Percentiles rank a stretch among this genome's conserved stretches.
Conservation (phyloP, 2,329 filamentous ascomycete species). For the Aspergillus pseudoviridinutans region DNA sequence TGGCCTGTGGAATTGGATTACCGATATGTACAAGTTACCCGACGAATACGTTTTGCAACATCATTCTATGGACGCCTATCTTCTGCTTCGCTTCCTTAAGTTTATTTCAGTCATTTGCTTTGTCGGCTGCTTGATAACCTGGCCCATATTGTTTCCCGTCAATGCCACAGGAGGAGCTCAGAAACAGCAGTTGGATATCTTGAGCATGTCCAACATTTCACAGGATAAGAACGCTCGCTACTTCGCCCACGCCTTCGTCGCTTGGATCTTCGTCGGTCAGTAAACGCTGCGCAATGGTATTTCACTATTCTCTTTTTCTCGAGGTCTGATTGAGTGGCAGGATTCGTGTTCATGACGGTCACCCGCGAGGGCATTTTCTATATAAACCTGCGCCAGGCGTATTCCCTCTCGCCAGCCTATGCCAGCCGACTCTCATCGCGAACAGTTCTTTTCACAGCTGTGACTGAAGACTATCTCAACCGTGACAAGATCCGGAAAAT, state of each 20-base stretch:
- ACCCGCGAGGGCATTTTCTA: slow-evolving; percentile 87
- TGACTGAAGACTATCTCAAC: slow-evolving; percentile 73
- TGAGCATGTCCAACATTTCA: slow-evolving; percentile 74
- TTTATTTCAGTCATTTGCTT: slow-evolving; percentile 74
- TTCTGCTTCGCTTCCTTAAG: slow-evolving; percentile 84
- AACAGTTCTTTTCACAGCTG: slow-evolving; percentile 83
- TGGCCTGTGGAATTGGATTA: slow-evolving; percentile 65
- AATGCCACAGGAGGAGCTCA: slow-evolving; percentile 75
- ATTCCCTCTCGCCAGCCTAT: slow-evolving; percentile 79
- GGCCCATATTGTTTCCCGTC: slow-evolving; percentile 83
- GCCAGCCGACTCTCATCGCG: slow-evolving; percentile 81
- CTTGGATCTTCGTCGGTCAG: slow-evolving; percentile 72
- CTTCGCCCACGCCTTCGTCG: slow-evolving; percentile 76
- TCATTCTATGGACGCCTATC: slow-evolving; percentile 86
- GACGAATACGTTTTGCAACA: slow-evolving; percentile 84
- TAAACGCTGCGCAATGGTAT: background rate
- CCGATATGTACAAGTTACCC: slow-evolving; percentile 60
- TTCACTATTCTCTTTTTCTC: background rate
- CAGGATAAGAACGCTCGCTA: slow-evolving; percentile 57
- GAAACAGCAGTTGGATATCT: slow-evolving; percentile 65
- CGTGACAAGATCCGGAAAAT: slow-evolving; percentile 72
- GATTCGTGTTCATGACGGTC: slow-evolving; percentile 83
- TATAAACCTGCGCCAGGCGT: slow-evolving; percentile 89
- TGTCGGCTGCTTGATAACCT: slow-evolving; percentile 77
- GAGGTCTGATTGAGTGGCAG: slow-evolving; percentile 18